Conservation (phyloP, 1,284 basidiomycete genomes). For the Apiotrichum montevideense region DNA sequence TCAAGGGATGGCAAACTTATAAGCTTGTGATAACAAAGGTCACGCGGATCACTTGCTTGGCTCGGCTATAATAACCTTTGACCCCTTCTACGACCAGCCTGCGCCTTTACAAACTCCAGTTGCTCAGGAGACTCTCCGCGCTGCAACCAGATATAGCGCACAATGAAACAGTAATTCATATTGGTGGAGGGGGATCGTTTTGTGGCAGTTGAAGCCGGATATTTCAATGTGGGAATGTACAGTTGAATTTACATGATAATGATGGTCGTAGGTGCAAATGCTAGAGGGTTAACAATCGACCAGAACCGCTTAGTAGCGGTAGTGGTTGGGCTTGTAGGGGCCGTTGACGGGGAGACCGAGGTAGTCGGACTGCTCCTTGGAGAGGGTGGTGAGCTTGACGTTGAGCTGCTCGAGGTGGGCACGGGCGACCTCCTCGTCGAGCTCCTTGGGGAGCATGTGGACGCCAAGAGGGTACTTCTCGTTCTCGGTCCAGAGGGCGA, state of each 20-base stretch:
- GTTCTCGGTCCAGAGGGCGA: conserved; percentile 87
- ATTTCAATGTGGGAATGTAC: conserved; percentile 1
- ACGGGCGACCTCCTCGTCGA: conserved; percentile 97
- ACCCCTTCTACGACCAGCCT: too few relatives aligned
- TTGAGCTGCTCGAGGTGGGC: conserved; percentile 87
- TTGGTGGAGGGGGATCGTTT: background rate
- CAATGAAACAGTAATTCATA: background rate
- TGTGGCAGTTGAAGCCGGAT: background rate
- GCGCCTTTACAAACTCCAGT: too few relatives aligned
- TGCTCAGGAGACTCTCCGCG: too few relatives aligned
- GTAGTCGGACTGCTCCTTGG: conserved; percentile 76
- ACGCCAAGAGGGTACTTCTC: conserved; percentile 83
- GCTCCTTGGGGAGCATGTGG: conserved; percentile 91
- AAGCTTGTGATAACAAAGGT: too few relatives aligned
- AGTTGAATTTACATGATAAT: conserved; percentile 2
- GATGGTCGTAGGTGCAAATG: background rate
- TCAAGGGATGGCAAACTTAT: too few relatives aligned
- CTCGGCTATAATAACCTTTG: too few relatives aligned
- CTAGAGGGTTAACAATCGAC: background rate
- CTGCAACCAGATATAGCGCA: background rate
- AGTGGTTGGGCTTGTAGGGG: conserved; percentile 87
- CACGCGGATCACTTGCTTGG: too few relatives aligned
- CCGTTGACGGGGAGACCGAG: conserved; percentile 83
- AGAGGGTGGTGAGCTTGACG: conserved; percentile 85
- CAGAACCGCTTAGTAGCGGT: background rate